These are phyloP conservation scores for Aschersonia sp. DNA, from an alignment of 2,329 filamentous ascomycete genomes.

Conservation along the genomic window DNA sequence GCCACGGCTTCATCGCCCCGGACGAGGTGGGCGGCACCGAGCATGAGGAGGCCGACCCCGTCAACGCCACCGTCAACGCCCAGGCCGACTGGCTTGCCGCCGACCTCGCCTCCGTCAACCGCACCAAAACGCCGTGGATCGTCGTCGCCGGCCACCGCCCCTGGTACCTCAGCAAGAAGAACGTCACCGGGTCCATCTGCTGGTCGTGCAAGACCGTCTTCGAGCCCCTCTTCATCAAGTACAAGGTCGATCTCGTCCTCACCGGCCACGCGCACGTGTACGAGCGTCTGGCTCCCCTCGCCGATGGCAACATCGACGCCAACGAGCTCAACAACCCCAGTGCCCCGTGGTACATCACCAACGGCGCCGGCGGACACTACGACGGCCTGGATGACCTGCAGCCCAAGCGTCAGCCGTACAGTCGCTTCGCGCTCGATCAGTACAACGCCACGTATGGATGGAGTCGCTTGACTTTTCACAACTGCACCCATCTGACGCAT, in stretches of 20 bases:
- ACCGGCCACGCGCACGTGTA: conserved; percentile 44
- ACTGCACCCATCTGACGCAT: conserved; percentile 22
- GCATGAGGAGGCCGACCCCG: conserved; percentile 28
- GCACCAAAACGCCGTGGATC: conserved; percentile 34
- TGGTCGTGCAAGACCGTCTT: conserved; percentile 31
- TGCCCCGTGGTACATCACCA: conserved; percentile 13
- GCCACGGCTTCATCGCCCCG: conserved; percentile 9
- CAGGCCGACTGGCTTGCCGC: conserved; percentile 21
- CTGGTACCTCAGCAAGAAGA: conserved; percentile 29
- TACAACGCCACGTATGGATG: conserved; percentile 20
- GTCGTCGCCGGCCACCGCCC: conserved; percentile 24
- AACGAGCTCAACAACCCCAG: conserved; percentile 18
- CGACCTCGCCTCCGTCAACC: conserved; percentile 40
- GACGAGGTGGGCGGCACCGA: conserved; percentile 8
- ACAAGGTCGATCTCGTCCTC: conserved; percentile 39
- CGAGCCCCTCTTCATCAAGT: conserved; percentile 35
- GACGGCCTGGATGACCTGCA: conserved; percentile 12
- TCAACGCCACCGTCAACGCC: conserved; percentile 25
- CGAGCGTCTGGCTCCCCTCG: conserved; percentile 31
- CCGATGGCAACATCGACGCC: conserved; percentile 18
- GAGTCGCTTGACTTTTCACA: conserved; percentile 23
- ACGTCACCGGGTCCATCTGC: conserved; percentile 3
- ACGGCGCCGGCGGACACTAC: conserved; percentile 13
- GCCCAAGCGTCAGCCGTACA: conserved; percentile 4
- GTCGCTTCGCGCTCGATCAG: conserved; percentile 13